Percentiles rank a stretch among this genome's conserved stretches.
These are phyloP conservation scores for Herpetospermum pedunculosum DNA, from an alignment of 306 rosid species.

Conservation along the genomic window DNA sequence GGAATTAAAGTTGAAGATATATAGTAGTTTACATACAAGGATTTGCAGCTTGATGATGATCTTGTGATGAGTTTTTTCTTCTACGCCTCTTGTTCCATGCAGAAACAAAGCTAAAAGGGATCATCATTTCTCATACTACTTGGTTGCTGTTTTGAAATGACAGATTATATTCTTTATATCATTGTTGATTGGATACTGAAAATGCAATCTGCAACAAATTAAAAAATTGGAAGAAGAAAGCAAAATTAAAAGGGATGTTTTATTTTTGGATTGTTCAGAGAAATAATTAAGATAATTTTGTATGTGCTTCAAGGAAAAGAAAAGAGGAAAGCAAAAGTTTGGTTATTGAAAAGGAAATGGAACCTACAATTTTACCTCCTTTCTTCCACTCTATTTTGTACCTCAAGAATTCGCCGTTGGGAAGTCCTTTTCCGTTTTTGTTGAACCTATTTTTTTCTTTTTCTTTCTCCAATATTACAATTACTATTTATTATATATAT, in stretches of 20 bases:
- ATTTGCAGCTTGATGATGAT: constrained; percentile 24
- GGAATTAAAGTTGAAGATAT: neutral
- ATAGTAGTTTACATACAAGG: constrained; percentile 45
- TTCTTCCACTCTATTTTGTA: neutral
- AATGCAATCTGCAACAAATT: neutral
- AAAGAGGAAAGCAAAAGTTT: constrained; percentile 37
- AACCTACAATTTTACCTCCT: constrained; percentile 23
- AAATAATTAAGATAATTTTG: constrained; percentile 5
- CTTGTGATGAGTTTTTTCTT: constrained; percentile 48
- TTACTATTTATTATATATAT: no score
- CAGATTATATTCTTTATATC: constrained; percentile 17
- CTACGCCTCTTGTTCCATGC: constrained; percentile 96
- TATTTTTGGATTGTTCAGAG: constrained; percentile 25
- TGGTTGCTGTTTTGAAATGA: constrained; percentile 1
- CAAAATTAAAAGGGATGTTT: constrained; percentile 33
- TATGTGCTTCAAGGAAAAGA: constrained; percentile 80
- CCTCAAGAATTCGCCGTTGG: no score
- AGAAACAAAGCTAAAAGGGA: constrained; percentile 77
- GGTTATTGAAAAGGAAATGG: constrained; percentile 54
- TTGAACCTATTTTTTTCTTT: no score
- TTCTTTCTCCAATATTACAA: no score
- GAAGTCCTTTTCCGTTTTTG: no score
- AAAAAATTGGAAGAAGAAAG: constrained; percentile 29
- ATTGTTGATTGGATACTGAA: constrained; percentile 5
- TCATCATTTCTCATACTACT: constrained; percentile 27